Evolutionary conservation across 140 eudicot species (phyloP).

Genomic region (Bidens hawaiensis): DNA sequence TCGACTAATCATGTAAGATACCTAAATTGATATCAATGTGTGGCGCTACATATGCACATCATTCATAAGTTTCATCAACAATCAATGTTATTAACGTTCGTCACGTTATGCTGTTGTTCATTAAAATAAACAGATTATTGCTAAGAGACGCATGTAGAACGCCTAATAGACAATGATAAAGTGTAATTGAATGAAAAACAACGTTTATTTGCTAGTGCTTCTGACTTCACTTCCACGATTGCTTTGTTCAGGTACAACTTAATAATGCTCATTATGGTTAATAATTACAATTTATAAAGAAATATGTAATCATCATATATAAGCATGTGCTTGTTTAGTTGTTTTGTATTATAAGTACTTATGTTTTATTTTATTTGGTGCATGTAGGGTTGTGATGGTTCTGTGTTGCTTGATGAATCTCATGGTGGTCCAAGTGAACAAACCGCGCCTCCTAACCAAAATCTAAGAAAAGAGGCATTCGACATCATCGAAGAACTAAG

Average conservation of each 20-base stretch:
- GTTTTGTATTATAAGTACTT: not conserved
- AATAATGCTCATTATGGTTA: not conserved
- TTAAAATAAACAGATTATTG: too few species aligned
- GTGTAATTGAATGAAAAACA: too few species aligned
- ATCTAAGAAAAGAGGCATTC: slow-evolving; percentile 35
- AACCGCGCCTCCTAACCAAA: slow-evolving; percentile 44
- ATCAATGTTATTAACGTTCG: too few species aligned
- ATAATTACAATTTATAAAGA: not conserved
- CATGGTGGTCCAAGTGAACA: slow-evolving; percentile 43
- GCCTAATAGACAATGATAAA: too few species aligned
- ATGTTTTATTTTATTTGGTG: not conserved
- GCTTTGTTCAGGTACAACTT: slow-evolving; percentile 70
- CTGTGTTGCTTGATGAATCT: slow-evolving; percentile 46
- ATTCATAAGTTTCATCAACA: too few species aligned
- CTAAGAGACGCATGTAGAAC: too few species aligned
- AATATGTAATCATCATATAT: not conserved
- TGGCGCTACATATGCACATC: too few species aligned
- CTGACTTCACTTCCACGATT: slow-evolving; percentile 80
- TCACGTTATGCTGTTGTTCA: too few species aligned
- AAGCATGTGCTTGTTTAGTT: too few species aligned
- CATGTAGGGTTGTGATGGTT: slow-evolving; percentile 52
- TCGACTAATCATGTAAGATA: too few species aligned
- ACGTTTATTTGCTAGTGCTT: too few species aligned
- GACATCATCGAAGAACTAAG: slow-evolving; percentile 37
- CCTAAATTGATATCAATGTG: too few species aligned